A percentile compares a stretch with the other conserved stretches of the same genome.
Evolutionary conservation across 148 eudicot species (phyloP).

Genomic region (Talinum fruticosum): DNA sequence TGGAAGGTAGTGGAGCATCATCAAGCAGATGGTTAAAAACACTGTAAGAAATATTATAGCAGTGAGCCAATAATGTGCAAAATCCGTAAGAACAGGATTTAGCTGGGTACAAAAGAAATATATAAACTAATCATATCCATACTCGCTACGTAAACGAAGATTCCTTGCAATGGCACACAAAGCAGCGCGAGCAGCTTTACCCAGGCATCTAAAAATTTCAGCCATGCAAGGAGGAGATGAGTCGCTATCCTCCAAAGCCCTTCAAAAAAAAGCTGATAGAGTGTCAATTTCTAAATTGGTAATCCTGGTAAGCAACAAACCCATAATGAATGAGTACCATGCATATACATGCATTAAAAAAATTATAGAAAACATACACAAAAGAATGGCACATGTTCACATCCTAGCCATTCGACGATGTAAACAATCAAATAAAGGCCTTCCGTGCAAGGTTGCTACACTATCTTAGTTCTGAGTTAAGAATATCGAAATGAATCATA

Average conservation of each 20-base stretch:
- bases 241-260: conserved; percentile 84
- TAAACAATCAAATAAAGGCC: neutral
- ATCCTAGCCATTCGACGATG: neutral
- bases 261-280: conserved; percentile 35
- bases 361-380: neutral
- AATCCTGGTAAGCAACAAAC: conserved; percentile 9
- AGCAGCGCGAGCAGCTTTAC: conserved; percentile 79
- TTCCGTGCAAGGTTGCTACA: neutral
- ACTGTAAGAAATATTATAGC: conserved; percentile 39
- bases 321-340: neutral
- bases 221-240: conserved; percentile 90
- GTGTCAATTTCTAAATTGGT: conserved; percentile 24
- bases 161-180: conserved; percentile 78
- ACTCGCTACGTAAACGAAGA: conserved; percentile 88
- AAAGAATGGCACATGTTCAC: neutral
- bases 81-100: neutral
- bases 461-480: neutral
- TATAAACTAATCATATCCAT: conserved; percentile 27
- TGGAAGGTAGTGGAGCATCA: conserved; percentile 72
- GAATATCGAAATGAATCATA: neutral
- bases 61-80: conserved; percentile 4
- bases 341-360: neutral
- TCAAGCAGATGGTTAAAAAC: conserved; percentile 80
- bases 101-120: conserved; percentile 2
- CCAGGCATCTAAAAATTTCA: conserved; percentile 82